Evolutionary conservation across 2,329 filamentous ascomycete species (phyloP).

Genomic region (Fusarium verticillioides): DNA sequence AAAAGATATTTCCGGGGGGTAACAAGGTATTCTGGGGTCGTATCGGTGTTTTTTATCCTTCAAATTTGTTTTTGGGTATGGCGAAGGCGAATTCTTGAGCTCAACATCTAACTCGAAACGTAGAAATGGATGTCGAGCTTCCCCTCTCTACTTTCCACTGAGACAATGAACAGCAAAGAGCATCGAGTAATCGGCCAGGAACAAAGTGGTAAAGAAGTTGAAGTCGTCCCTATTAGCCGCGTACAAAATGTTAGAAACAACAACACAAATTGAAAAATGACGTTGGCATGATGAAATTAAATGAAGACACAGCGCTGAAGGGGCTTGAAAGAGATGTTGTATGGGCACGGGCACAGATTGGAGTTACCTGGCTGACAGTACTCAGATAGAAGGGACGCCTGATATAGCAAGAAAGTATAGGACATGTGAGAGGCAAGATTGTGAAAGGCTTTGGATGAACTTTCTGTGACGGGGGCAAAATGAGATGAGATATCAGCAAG

Average conservation of each 20-base stretch:
- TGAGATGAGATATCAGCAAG: constrained; percentile 2
- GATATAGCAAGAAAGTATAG: background rate
- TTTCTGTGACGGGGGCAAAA: background rate
- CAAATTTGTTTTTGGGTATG: background rate
- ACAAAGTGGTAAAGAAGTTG: background rate
- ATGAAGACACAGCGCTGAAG: constrained; percentile 6
- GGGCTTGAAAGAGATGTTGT: constrained; percentile 8
- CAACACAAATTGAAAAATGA: background rate
- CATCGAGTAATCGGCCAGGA: background rate
- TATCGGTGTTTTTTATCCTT: constrained; percentile 5
- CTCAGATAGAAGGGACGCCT: background rate
- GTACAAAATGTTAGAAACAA: background rate
- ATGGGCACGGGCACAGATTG: constrained; percentile 9
- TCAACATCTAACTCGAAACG: background rate
- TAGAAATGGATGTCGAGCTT: background rate
- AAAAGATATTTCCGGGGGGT: background rate
- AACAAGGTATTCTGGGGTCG: background rate
- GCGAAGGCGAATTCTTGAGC: background rate
- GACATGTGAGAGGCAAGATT: background rate
- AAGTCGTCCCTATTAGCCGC: background rate
- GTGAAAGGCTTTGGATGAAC: background rate
- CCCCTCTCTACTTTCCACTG: background rate
- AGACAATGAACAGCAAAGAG: background rate
- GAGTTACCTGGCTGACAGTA: constrained; percentile 8
- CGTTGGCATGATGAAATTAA: background rate